phyloP scores from a whole-genome alignment of 805 yeast species.

The Yamadazyma scolyti region DNA sequence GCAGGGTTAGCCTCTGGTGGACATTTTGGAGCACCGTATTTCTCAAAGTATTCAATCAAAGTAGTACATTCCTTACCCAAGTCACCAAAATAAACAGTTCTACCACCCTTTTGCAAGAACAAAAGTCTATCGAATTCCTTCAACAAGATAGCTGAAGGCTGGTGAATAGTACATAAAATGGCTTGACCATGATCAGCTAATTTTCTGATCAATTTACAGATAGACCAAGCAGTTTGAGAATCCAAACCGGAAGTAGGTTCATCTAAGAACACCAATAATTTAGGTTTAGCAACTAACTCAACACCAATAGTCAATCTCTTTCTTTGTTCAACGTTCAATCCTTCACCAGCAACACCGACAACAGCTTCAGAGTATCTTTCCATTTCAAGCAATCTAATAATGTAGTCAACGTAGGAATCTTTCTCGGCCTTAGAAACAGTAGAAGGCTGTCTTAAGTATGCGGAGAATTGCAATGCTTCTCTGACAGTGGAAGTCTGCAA shows the following conservation, averaged over 20 bases:
- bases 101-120: slow-evolving; percentile 40
- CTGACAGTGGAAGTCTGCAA: slow-evolving; percentile 66
- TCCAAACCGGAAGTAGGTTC: slow-evolving; percentile 65
- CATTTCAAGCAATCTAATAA: slow-evolving; percentile 67
- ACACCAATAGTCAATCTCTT: slow-evolving; percentile 41
- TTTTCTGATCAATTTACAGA: slow-evolving; percentile 36
- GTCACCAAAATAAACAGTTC: slow-evolving; percentile 78
- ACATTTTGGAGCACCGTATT: slow-evolving; percentile 55
- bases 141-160: slow-evolving; percentile 76
- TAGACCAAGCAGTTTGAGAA: slow-evolving; percentile 45
- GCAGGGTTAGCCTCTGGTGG: slow-evolving; percentile 37
- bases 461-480: slow-evolving; percentile 69
- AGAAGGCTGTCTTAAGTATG: slow-evolving; percentile 65
- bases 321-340: slow-evolving; percentile 39
- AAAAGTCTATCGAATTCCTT: slow-evolving; percentile 72
- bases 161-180: slow-evolving; percentile 62
- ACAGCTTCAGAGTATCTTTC: slow-evolving; percentile 66
- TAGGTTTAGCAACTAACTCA: slow-evolving; percentile 39
- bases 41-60: slow-evolving; percentile 64
- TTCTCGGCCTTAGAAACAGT: slow-evolving; percentile 55
- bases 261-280: slow-evolving; percentile 49
- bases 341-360: slow-evolving; percentile 74
- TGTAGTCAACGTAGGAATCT: slow-evolving; percentile 62
- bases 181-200: slow-evolving; percentile 43
- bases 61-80: slow-evolving; percentile 61